These are phyloP conservation scores for Astragalus membranaceus DNA, from an alignment of 306 rosid genomes.

Conservation along the genomic window DNA sequence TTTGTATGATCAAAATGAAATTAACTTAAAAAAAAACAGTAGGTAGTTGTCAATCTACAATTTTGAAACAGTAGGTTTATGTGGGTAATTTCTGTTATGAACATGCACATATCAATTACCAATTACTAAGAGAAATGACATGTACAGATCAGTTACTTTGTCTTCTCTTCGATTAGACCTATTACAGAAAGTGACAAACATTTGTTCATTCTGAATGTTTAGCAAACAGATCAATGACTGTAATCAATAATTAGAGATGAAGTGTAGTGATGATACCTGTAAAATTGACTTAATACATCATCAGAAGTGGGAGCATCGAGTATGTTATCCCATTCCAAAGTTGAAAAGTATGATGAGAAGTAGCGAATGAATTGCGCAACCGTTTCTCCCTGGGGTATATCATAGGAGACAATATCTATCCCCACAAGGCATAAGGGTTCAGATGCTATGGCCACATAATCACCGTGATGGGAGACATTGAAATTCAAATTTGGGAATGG, in stretches of 20 bases:
- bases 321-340: slow-evolving; percentile 70
- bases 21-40: no score
- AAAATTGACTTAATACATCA: slow-evolving; percentile 59
- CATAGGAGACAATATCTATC: slow-evolving; percentile 63
- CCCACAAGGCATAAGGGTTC: slow-evolving; percentile 88
- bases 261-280: slow-evolving; percentile 37
- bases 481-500: slow-evolving; percentile 81
- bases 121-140: no score
- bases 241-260: not conserved
- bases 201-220: no score
- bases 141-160: no score
- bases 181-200: no score
- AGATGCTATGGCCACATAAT: slow-evolving; percentile 84
- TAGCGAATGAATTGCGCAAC: slow-evolving; percentile 34
- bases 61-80: no score
- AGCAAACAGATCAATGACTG: no score
- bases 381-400: slow-evolving; percentile 52
- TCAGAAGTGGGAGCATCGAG: slow-evolving; percentile 43
- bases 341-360: slow-evolving; percentile 71
- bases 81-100: no score
- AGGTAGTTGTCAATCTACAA: no score
- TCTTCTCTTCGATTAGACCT: no score
- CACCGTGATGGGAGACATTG: slow-evolving; percentile 88
- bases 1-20: no score
- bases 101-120: no score